Evolutionary conservation across 305 asterid species (phyloP).

Genomic region (Coffea humblotiana): DNA sequence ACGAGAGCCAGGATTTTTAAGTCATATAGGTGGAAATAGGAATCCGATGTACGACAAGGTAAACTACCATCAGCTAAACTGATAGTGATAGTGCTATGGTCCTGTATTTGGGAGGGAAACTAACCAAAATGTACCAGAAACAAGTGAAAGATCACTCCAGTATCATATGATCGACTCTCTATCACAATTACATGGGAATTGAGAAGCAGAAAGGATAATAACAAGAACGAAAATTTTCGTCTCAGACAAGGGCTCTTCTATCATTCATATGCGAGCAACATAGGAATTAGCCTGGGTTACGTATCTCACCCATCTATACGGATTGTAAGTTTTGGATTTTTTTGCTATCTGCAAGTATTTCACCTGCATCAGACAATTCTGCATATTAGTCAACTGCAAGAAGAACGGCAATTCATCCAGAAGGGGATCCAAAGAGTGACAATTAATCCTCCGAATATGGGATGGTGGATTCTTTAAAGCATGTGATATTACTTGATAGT

Average conservation of each 20-base stretch:
- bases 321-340: constrained; percentile 75
- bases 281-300: constrained; percentile 95
- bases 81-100: background rate
- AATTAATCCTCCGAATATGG: background rate
- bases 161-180: background rate
- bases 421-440: background rate
- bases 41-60: background rate
- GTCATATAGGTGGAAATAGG: background rate
- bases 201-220: background rate
- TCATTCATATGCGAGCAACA: constrained; percentile 95
- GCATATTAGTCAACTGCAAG: constrained; percentile 5
- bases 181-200: background rate
- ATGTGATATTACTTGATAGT: background rate
- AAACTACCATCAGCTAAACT: background rate
- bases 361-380: constrained; percentile 56
- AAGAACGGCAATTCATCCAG: background rate
- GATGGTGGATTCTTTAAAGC: background rate
- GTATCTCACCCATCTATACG: constrained; percentile 96
- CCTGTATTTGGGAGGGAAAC: background rate
- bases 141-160: background rate
- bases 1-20: background rate
- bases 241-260: background rate
- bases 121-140: background rate
- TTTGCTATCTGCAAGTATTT: constrained; percentile 94
- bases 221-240: background rate